A percentile compares a stretch with the other conserved stretches of the same genome.
phyloP scores from a whole-genome alignment of 495 filamentous ascomycete species.

The Aspergillus campestris region DNA sequence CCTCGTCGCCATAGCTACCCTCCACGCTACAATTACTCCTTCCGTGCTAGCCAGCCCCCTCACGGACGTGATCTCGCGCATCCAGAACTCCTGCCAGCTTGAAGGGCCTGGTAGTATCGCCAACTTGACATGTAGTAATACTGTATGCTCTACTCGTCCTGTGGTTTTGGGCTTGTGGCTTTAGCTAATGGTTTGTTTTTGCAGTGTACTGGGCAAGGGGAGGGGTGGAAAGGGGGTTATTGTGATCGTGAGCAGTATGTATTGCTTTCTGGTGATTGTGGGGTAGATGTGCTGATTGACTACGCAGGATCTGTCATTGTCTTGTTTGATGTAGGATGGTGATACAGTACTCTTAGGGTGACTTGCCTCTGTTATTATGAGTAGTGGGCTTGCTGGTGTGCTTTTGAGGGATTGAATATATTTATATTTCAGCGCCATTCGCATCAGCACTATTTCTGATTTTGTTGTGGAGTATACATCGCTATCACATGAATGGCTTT shows the following conservation, averaged over 20 bases:
- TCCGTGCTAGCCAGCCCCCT: background rate
- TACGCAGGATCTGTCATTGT: conserved; percentile 5
- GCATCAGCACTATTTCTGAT: too few species aligned
- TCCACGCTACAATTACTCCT: background rate
- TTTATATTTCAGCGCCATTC: too few species aligned
- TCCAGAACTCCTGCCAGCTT: conserved; percentile 1
- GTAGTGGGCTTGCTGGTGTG: background rate
- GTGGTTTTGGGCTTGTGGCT: background rate
- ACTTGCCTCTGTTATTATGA: background rate
- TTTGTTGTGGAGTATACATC: too few species aligned
- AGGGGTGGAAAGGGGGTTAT: conserved; percentile 6
- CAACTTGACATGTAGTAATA: conserved; percentile 1
- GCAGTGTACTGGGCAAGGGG: conserved; percentile 4
- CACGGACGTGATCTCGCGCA: background rate
- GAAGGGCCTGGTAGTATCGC: background rate
- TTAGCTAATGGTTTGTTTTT: background rate
- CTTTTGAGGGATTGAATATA: too few species aligned
- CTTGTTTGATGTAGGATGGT: background rate
- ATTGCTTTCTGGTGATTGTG: background rate
- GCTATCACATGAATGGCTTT: too few species aligned
- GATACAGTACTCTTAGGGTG: background rate
- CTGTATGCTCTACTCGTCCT: background rate
- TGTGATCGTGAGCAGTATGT: conserved; percentile 3
- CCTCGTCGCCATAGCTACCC: background rate
- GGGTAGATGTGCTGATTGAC: background rate